A percentile compares a stretch with the other conserved stretches of the same genome.
These are phyloP conservation scores for Saturnispora besseyi DNA, from an alignment of 805 yeast species.

Conservation along the genomic window DNA sequence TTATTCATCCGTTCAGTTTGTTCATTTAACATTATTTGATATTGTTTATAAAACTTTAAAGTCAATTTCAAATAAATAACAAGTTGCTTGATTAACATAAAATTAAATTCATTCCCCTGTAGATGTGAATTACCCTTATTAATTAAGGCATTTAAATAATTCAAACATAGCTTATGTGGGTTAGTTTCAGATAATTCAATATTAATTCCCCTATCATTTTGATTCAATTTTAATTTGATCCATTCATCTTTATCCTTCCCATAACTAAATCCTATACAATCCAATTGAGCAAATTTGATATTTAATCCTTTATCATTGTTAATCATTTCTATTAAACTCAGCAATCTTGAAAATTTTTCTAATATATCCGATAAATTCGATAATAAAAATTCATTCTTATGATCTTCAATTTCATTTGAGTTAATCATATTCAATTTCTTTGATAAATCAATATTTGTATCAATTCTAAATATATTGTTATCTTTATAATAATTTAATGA, in stretches of 20 bases:
- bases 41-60: constrained; percentile 21
- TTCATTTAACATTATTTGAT: constrained; percentile 13
- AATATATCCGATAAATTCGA: constrained; percentile 21
- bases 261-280: constrained; percentile 26
- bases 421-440: constrained; percentile 14
- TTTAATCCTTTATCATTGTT: constrained; percentile 22
- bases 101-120: constrained; percentile 9
- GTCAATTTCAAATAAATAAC: constrained; percentile 25
- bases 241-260: constrained; percentile 21
- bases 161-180: constrained; percentile 23
- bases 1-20: constrained; percentile 9
- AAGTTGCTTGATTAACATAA: constrained; percentile 19
- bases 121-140: constrained; percentile 7
- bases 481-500: constrained; percentile 19
- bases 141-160: constrained; percentile 20
- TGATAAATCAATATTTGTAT: constrained; percentile 20
- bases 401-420: neutral
- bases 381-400: constrained; percentile 10
- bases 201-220: constrained; percentile 17
- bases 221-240: constrained; percentile 20
- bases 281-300: constrained; percentile 22
- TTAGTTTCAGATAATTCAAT: constrained; percentile 23
- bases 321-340: constrained; percentile 25
- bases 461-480: constrained; percentile 24
- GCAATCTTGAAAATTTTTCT: constrained; percentile 22